phyloP scores from a whole-genome alignment of 768 basidiomycete genomes.

The Mycena albidolilacea region DNA sequence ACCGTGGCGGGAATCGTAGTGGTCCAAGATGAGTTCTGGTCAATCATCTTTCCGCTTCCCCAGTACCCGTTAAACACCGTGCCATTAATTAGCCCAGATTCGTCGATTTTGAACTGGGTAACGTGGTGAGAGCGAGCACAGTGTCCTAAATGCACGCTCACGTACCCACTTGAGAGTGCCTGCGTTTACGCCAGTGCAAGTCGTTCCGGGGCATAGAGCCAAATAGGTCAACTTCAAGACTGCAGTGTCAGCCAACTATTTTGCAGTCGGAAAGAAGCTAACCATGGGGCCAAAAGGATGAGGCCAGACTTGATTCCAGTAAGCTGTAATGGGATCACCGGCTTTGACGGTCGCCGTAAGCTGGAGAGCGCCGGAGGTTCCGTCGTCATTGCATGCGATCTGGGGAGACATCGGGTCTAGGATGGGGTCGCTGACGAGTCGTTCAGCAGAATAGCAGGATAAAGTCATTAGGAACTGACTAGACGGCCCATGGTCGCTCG shows the following conservation, averaged over 20 bases:
- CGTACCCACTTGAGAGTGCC: constrained; percentile 59
- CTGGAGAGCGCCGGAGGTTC: constrained; percentile 55
- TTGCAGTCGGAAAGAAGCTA: constrained; percentile 2
- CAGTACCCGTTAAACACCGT: constrained; percentile 57
- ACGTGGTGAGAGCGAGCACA: neutral
- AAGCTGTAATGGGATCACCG: constrained; percentile 58
- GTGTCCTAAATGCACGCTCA: neutral
- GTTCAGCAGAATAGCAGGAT: neutral
- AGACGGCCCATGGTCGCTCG: constrained; percentile 61
- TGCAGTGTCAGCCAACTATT: no score
- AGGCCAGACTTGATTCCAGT: constrained; percentile 64
- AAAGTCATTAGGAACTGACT: constrained; percentile 46
- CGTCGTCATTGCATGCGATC: constrained; percentile 64
- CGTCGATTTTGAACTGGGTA: constrained; percentile 62
- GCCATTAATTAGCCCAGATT: constrained; percentile 62
- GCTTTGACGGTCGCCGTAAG: constrained; percentile 60
- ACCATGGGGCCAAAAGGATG: constrained; percentile 63
- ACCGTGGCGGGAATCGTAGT: constrained; percentile 60
- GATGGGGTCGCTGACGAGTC: constrained; percentile 56
- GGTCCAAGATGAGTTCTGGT: constrained; percentile 62
- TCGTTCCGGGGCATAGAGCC: constrained; percentile 60
- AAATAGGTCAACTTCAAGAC: constrained; percentile 57
- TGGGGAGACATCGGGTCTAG: constrained; percentile 53
- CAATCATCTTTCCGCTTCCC: constrained; percentile 62
- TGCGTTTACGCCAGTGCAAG: constrained; percentile 58